Conservation (phyloP, 1,139 yeast genomes). For the Geotrichum restrictum region DNA sequence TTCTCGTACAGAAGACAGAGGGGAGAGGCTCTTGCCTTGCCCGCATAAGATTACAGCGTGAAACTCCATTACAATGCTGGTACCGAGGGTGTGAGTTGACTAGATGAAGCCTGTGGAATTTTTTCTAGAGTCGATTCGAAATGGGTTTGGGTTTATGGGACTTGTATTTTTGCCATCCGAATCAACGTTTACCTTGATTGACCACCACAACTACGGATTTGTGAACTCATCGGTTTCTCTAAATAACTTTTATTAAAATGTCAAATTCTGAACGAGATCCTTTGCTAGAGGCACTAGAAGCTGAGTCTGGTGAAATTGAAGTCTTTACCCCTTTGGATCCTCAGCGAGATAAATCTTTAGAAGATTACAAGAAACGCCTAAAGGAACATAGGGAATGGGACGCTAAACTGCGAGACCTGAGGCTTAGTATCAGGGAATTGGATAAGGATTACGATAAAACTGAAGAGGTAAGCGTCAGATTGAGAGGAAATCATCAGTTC, state of each 20-base stretch:
- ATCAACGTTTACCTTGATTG: background rate
- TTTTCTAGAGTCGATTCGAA: background rate
- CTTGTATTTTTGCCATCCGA: conserved; percentile 1
- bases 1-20: conserved; percentile 55
- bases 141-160: background rate
- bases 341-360: conserved; percentile 76
- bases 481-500: background rate
- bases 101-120: background rate
- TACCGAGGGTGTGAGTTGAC: background rate
- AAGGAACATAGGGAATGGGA: conserved; percentile 95
- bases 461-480: conserved; percentile 51
- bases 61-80: conserved; percentile 60
- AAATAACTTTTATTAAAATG: conserved; percentile 1
- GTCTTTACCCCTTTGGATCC: conserved; percentile 46
- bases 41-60: conserved; percentile 92
- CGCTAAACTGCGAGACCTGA: conserved; percentile 77
- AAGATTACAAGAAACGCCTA: conserved; percentile 77
- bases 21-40: conserved; percentile 65
- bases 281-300: conserved; percentile 34
- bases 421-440: conserved; percentile 77
- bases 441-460: conserved; percentile 87
- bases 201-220: background rate
- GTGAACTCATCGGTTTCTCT: background rate
- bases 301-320: conserved; percentile 27
- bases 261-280: conserved; percentile 33